Evolutionary conservation across 176 grass and related monocot species (phyloP).

Genomic region (Eragrostis nindensis): DNA sequence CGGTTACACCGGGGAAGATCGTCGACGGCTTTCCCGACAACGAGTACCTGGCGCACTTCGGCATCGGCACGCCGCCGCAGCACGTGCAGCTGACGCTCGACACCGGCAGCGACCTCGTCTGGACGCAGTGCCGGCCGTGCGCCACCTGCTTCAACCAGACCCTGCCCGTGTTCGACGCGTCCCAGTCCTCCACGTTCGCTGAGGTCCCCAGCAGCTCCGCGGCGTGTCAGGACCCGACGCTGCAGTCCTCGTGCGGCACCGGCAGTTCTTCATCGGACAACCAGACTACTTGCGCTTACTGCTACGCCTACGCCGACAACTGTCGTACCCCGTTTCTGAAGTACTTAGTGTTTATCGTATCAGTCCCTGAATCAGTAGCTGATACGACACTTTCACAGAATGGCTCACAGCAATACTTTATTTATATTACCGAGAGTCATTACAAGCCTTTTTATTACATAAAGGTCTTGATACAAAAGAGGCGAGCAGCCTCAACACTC

Average conservation of each 20-base stretch:
- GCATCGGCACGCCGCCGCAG: slow-evolving; percentile 55
- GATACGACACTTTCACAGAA: too few relatives aligned
- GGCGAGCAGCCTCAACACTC: too few relatives aligned
- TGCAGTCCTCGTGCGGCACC: background rate
- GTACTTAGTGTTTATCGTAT: too few relatives aligned
- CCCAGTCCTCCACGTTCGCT: slow-evolving; percentile 35
- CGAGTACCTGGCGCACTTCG: slow-evolving; percentile 54
- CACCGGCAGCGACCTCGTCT: slow-evolving; percentile 57
- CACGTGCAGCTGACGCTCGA: slow-evolving; percentile 51
- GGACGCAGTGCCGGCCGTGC: slow-evolving; percentile 56
- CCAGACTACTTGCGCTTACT: slow-evolving; percentile 14
- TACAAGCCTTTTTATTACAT: too few relatives aligned
- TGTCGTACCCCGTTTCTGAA: too few relatives aligned
- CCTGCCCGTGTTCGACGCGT: slow-evolving; percentile 23
- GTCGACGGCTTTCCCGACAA: background rate
- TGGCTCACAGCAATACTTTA: too few relatives aligned
- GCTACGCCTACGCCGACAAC: slow-evolving; percentile 32
- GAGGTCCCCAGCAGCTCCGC: slow-evolving; percentile 14
- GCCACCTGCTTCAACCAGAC: slow-evolving; percentile 39
- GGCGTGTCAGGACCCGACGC: background rate
- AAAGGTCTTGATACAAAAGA: too few relatives aligned
- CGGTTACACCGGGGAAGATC: background rate
- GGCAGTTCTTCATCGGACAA: background rate
- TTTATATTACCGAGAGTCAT: too few relatives aligned
- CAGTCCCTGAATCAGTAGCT: too few relatives aligned